Evolutionary conservation across 2,329 filamentous ascomycete species (phyloP).

Genomic region (Neonectria coccinea): DNA sequence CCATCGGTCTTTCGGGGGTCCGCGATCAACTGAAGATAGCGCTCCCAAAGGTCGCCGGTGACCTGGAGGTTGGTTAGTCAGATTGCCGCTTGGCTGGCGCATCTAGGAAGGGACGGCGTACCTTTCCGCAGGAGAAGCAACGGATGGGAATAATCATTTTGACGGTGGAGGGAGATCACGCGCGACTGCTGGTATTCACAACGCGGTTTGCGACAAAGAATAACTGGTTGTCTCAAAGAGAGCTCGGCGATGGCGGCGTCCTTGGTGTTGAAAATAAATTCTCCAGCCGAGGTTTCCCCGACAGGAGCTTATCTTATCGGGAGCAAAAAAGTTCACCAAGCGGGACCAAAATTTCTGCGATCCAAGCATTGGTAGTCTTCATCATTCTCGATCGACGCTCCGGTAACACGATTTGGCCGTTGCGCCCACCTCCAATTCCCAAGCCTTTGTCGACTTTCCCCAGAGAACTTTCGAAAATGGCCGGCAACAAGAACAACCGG

Average conservation of each 20-base stretch:
- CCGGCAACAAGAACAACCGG: constrained; percentile 49
- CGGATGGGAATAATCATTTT: constrained; percentile 98
- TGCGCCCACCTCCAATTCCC: constrained; percentile 34
- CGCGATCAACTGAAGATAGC: constrained; percentile 89
- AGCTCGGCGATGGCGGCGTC: constrained; percentile 26
- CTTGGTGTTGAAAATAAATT: constrained; percentile 45
- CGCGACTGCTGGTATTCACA: constrained; percentile 22
- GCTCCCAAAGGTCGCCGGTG: constrained; percentile 96
- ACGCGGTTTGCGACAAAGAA: constrained; percentile 41
- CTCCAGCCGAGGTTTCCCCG: constrained; percentile 49
- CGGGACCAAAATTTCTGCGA: constrained; percentile 56
- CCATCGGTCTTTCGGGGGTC: constrained; percentile 77
- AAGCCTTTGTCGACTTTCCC: constrained; percentile 22
- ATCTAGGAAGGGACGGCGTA: constrained; percentile 55
- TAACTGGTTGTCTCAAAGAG: constrained; percentile 34
- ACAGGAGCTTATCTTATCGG: constrained; percentile 55
- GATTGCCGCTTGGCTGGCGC: constrained; percentile 27
- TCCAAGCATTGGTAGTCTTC: constrained; percentile 32
- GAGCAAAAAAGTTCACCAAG: constrained; percentile 53
- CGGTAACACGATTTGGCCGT: constrained; percentile 26
- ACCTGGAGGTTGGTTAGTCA: constrained; percentile 71
- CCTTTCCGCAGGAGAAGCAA: constrained; percentile 99
- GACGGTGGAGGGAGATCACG: constrained; percentile 42
- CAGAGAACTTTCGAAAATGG: constrained; percentile 47
- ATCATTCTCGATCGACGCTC: constrained; percentile 38